Base-by-base conservation (phyloP, 164 flowering plant species). In the Paratinospora sagittata region DNA sequence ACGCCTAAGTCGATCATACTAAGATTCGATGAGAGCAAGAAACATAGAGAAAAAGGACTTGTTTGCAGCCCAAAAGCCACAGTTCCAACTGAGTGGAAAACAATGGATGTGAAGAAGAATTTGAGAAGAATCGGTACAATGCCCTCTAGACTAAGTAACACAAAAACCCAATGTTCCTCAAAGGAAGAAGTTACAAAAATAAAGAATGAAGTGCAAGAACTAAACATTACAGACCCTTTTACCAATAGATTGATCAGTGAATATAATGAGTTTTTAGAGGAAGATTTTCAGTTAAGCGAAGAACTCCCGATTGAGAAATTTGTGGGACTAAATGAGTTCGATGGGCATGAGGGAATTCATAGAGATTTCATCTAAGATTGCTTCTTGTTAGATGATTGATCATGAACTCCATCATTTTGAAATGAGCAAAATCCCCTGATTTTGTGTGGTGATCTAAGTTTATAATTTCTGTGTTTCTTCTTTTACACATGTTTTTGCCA, bases 321-420 rank as follows among this genome's bases (percentile, higher is more conserved):
- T 24, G 30, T 84, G 30, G 87, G 87, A 2, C 84, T 86, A 37
- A 66, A 72, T 65, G 87, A 84, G 69, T 86, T 86, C 65, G 78
- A 84, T 73, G 89, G 87, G 14, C 84, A 79, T 69, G 89, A 83
- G 55, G 89, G 89, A 1, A 52, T 84, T 21, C 82, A 75, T 47
- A 70, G 41, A 14, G 84, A 78, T n/a, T 69, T 72, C 63, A 52
- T 72, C 63, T 71, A 47, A 49, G 77, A 70, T 49, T 62, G 16
- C 8, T 83, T 83, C 77, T 75, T 55, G 26, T 34, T 81, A 13
- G 79, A 79, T 26, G 75, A 75, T 9, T 49, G 34, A 30, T 30
- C 34, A 30, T 30, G 34, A 30, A 30, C 34, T 30, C 34, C 34
- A 30, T 30, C 34, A 30, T 30, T 30, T 30, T 30, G 2, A 30